These are phyloP conservation scores for Neurospora sp. DNA, from an alignment of 2,329 filamentous ascomycete genomes.

Conservation along the genomic window DNA sequence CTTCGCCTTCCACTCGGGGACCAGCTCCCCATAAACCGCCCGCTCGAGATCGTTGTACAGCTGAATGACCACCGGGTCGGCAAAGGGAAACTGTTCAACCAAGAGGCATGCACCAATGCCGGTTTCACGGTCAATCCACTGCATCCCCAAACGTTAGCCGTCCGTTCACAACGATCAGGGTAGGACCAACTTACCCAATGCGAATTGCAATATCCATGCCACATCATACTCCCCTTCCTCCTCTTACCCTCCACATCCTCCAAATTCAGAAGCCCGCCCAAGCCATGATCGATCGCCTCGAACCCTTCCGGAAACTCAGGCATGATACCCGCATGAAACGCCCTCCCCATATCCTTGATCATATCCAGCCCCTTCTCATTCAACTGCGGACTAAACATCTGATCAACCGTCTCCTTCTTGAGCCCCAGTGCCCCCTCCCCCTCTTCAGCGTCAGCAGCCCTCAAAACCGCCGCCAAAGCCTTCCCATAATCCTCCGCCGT, in stretches of 20 bases:
- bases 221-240: constrained; percentile 31
- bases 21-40: constrained; percentile 25
- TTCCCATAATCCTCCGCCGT: constrained; percentile 30
- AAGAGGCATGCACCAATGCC: constrained; percentile 32
- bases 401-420: constrained; percentile 18
- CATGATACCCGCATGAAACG: constrained; percentile 20
- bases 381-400: constrained; percentile 33
- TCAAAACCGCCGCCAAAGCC: constrained; percentile 26
- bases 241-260: constrained; percentile 30
- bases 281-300: constrained; percentile 26
- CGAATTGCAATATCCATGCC: constrained; percentile 32
- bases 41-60: constrained; percentile 31
- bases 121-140: constrained; percentile 23
- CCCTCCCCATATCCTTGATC: constrained; percentile 12
- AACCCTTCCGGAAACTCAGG: constrained; percentile 26
- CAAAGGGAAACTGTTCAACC: constrained; percentile 28
- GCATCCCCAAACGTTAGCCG: neutral
- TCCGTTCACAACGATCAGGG: neutral
- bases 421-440: constrained; percentile 19
- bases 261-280: constrained; percentile 30
- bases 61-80: constrained; percentile 25
- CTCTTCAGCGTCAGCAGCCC: constrained; percentile 5
- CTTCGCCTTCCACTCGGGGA: neutral
- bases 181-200: constrained; percentile 28
- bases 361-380: constrained; percentile 19